Conservation (phyloP, 345 rosid species). For the Kandelia obovata region DNA sequence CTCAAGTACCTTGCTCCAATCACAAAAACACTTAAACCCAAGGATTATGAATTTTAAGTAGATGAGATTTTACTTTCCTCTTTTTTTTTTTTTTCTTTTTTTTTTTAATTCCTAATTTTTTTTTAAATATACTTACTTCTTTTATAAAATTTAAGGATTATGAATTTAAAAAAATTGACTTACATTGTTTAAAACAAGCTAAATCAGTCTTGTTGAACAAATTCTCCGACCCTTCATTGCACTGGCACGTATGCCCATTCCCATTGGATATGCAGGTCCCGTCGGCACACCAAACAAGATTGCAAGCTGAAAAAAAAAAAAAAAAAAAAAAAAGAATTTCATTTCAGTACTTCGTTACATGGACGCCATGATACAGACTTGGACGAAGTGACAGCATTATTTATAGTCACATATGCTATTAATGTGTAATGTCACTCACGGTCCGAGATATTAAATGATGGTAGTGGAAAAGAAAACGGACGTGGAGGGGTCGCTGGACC, state of each 20-base stretch:
- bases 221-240: slow-evolving; percentile 31
- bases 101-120: too few relatives aligned
- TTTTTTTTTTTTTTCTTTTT: too few relatives aligned
- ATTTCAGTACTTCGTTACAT: too few relatives aligned
- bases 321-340: neutral
- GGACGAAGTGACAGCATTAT: neutral
- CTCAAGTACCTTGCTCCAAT: too few relatives aligned
- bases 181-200: slow-evolving; percentile 35
- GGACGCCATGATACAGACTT: too few relatives aligned
- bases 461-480: neutral
- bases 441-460: neutral
- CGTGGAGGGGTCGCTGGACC: slow-evolving; percentile 31
- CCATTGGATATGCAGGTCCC: slow-evolving; percentile 36
- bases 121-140: too few relatives aligned
- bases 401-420: too few relatives aligned
- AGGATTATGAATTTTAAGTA: too few relatives aligned
- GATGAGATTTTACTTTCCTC: too few relatives aligned
- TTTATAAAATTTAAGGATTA: too few relatives aligned
- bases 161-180: slow-evolving; percentile 1
- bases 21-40: too few relatives aligned
- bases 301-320: slow-evolving; percentile 31
- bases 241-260: slow-evolving; percentile 30
- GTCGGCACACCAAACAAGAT: slow-evolving; percentile 36
- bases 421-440: slow-evolving; percentile 6
- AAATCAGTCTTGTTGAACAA: slow-evolving; percentile 9